A percentile compares a stretch with the other conserved stretches of the same genome.
phyloP scores from a whole-genome alignment of 2,329 filamentous ascomycete species.

The Lachnellula subtilissima region DNA sequence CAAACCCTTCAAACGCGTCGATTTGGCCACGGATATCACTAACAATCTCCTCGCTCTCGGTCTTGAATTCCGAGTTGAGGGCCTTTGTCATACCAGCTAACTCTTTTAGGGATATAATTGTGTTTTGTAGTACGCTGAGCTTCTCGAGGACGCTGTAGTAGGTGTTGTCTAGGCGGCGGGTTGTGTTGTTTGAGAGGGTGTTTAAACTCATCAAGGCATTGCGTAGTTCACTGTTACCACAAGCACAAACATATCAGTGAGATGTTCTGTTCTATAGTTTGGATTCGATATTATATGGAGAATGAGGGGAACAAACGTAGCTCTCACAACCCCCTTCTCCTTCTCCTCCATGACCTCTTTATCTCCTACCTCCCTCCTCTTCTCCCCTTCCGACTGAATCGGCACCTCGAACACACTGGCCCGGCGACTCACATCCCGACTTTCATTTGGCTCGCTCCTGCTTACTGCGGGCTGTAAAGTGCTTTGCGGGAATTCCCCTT shows the following conservation, averaged over 20 bases:
- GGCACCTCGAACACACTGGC: constrained; percentile 35
- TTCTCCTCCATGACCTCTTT: constrained; percentile 39
- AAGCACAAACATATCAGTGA: no score
- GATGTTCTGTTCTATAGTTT: no score
- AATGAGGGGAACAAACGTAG: constrained; percentile 35
- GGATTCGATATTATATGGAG: not conserved
- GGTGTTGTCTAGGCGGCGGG: constrained; percentile 64
- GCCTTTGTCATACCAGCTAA: constrained; percentile 58
- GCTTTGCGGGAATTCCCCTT: not conserved
- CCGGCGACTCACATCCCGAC: constrained; percentile 40
- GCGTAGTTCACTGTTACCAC: constrained; percentile 42
- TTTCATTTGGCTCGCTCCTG: constrained; percentile 33
- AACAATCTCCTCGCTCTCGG: constrained; percentile 54
- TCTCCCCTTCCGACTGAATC: constrained; percentile 14
- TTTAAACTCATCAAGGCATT: constrained; percentile 51
- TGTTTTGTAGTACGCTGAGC: constrained; percentile 57
- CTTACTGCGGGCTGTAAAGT: not conserved
- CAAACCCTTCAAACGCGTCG: constrained; percentile 55
- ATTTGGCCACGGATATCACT: constrained; percentile 52
- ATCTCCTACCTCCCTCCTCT: constrained; percentile 30
- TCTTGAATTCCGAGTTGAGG: constrained; percentile 54
- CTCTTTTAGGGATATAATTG: constrained; percentile 59
- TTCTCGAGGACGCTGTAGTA: constrained; percentile 72
- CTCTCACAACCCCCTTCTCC: constrained; percentile 36
- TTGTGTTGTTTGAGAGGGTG: constrained; percentile 57